These are phyloP conservation scores for Houttuynia cordata DNA, from an alignment of 164 flowering plant genomes.

Conservation along the genomic window DNA sequence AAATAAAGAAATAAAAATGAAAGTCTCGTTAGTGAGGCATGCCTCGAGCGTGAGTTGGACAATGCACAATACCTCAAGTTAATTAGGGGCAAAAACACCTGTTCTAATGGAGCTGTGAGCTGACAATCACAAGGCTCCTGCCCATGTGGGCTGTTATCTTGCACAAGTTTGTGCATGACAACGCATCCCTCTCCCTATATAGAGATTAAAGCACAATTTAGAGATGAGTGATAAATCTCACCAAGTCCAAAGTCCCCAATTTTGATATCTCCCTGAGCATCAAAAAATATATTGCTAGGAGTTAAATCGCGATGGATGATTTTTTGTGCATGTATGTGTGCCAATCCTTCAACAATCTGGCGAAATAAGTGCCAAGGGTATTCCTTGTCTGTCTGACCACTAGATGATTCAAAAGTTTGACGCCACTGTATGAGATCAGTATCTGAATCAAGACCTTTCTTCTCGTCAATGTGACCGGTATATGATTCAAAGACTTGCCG, in stretches of 20 bases:
- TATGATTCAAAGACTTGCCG: conserved; percentile 48
- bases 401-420: conserved; percentile 23
- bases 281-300: conserved; percentile 91
- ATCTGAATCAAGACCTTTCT: conserved; percentile 4
- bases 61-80: too few relatives aligned
- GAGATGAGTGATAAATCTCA: conserved; percentile 21
- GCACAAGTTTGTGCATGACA: too few relatives aligned
- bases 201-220: too few relatives aligned
- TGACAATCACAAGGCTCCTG: too few relatives aligned
- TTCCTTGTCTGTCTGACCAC: conserved; percentile 53
- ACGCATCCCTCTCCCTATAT: too few relatives aligned
- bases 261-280: conserved; percentile 89
- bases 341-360: conserved; percentile 95
- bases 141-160: too few relatives aligned
- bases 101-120: too few relatives aligned
- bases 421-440: neutral
- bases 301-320: conserved; percentile 96
- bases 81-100: too few relatives aligned
- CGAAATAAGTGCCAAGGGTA: conserved; percentile 80
- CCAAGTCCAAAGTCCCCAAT: conserved; percentile 99
- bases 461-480: conserved; percentile 50
- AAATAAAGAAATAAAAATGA: too few relatives aligned
- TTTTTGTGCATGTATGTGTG: conserved; percentile 95
- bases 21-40: too few relatives aligned
- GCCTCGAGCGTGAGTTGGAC: too few relatives aligned